Base-by-base conservation (phyloP, 495 filamentous ascomycete species). In the Penicillium bialowiezense region DNA sequence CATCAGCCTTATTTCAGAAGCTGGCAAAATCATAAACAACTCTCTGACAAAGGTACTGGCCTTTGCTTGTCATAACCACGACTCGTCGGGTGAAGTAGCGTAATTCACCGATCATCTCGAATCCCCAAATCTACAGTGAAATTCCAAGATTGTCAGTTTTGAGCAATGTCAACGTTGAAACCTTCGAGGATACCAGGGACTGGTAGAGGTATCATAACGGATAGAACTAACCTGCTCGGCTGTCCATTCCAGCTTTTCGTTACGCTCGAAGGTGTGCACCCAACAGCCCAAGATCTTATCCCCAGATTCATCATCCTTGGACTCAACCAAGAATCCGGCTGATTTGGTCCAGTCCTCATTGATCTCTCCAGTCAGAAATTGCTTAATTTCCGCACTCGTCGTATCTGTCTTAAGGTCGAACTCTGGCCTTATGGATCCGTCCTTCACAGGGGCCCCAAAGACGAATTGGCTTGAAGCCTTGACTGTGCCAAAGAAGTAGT, bases 71-170 rank as follows among this genome's bases (percentile, higher is more conserved):
- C 33, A 47, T 38, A 3, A 47, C 14, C 15, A 47, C 44, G 2
- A 14, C 34, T 14, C 44, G 33, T 28, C 44, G 33, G 19, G 44
- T 28, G 9, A 37, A 47, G n/a, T 47, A 47, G 7, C 44, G 12
- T 7, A 1, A 5, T 1, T 7, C 44, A 0, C 23, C 44, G 10
- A 47, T 20, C 23, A 47, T 28, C 9, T 47, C 44, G 15, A 47
- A 47, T 4, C 44, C 44, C 44, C 44, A 47, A n/a, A 47, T 20
- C 44, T 46, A 15, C 20, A 32, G 10, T 17, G 10, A 15, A 34
- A n/a, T n/a, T n/a, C n/a, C n/a, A n/a, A n/a, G n/a, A 34, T 13
- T 5, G n/a, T 46, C 15, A 46, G 23, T 8, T 20, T 32, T n/a
- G 19, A 17, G 7, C 8, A 9, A 2, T 14, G 4, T 20, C 2